Conservation (phyloP, 1,139 yeast genomes). For the Sugiyamaella xylanicola region DNA sequence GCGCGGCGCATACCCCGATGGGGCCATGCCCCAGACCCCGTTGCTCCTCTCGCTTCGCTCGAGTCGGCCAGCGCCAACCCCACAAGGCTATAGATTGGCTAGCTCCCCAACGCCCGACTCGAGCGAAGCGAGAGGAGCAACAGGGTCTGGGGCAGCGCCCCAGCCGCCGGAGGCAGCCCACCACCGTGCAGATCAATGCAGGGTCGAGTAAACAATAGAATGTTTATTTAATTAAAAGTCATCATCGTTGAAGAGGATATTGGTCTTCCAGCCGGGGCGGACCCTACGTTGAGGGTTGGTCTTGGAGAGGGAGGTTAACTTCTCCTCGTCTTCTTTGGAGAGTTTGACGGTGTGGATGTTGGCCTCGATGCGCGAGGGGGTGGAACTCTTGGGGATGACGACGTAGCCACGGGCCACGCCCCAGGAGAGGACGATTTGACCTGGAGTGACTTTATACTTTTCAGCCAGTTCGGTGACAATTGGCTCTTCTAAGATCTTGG, state of each 20-base stretch:
- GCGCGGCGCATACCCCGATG: neutral
- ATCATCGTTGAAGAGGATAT: conserved; percentile 34
- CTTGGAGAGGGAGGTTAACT: conserved; percentile 29
- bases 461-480: conserved; percentile 55
- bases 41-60: neutral
- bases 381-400: conserved; percentile 71
- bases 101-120: neutral
- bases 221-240: conserved; percentile 18
- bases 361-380: conserved; percentile 56
- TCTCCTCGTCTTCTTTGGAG: conserved; percentile 49
- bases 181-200: no score
- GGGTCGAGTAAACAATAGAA: no score
- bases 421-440: conserved; percentile 72
- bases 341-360: conserved; percentile 58
- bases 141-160: neutral
- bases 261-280: conserved; percentile 29
- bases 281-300: conserved; percentile 25
- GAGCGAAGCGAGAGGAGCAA: no score
- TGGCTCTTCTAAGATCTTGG: conserved; percentile 45
- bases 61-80: no score
- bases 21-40: neutral
- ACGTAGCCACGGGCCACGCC: conserved; percentile 64
- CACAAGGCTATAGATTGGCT: no score
- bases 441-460: conserved; percentile 55
- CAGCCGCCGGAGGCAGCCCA: no score